phyloP scores from a whole-genome alignment of 2,329 filamentous ascomycete species.

The Beauveria scarabaeidicola region DNA sequence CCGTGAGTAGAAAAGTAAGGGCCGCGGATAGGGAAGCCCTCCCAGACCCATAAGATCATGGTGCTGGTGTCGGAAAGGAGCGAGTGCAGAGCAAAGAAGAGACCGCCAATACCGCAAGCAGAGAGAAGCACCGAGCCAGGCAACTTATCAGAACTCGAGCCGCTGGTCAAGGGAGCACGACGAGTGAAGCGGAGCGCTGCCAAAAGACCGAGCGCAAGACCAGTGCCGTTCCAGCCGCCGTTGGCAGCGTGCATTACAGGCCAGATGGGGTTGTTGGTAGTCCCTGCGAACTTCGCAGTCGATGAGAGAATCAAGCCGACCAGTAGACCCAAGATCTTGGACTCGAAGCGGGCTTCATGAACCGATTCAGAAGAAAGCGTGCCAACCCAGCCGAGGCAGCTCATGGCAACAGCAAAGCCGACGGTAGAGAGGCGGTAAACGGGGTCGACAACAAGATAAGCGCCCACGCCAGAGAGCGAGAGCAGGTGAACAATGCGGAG shows the following conservation, averaged over 20 bases:
- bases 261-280: conserved; percentile 96
- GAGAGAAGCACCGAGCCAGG: conserved; percentile 63
- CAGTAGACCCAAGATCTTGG: conserved; percentile 70
- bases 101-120: conserved; percentile 68
- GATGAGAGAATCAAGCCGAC: conserved; percentile 79
- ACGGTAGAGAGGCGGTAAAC: conserved; percentile 71
- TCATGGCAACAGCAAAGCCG: conserved; percentile 70
- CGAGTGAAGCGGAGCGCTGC: conserved; percentile 71
- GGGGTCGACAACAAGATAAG: conserved; percentile 68
- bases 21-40: conserved; percentile 84
- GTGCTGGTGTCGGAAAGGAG: conserved; percentile 94
- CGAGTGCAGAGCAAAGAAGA: conserved; percentile 86
- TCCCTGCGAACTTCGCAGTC: conserved; percentile 84
- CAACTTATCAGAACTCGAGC: conserved; percentile 27
- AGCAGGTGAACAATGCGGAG: conserved; percentile 64
- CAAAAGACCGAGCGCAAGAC: conserved; percentile 65
- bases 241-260: conserved; percentile 84
- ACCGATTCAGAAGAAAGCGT: conserved; percentile 71
- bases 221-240: conserved; percentile 85
- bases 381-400: conserved; percentile 76
- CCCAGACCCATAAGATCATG: conserved; percentile 98
- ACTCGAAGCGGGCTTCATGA: conserved; percentile 69
- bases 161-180: conserved; percentile 42
- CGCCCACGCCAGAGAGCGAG: conserved; percentile 68
- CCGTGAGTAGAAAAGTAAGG: conserved; percentile 87